Base-by-base conservation (phyloP, 2,329 filamentous ascomycete species). In the Hypoxylon sp. region DNA sequence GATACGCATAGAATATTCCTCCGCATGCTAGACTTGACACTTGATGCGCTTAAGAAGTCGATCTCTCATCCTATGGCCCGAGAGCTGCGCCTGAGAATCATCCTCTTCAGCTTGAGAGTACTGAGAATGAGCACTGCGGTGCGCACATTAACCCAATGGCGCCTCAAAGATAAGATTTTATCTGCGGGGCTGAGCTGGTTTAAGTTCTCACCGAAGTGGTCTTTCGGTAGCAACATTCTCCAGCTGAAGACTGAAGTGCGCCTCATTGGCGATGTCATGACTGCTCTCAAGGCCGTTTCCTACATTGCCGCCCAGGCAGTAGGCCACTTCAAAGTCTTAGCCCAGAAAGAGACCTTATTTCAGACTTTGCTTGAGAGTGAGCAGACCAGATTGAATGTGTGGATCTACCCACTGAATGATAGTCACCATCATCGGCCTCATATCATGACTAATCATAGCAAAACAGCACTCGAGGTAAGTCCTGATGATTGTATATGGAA, bases 161-260 rank as follows among this genome's bases (percentile, higher is more conserved):
- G 90, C 62, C 81, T 98, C 37, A 97, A 97, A 76, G 94, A 98
- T 73, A 89, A 92, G 68, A 89, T 97, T 53, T 78, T 99, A 37
- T 94, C 93, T 5, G 93, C 93, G 28, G 94, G 88, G 13, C 81
- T 99, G 30, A 88, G 86, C 64, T 99, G 96, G 96, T 99, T 99
- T 78, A 87, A 84, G 39, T 87, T 89, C 68, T 82, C 92, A 5
- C 92, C 94, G 13, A 87, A 89, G 69, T 99, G 95, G 94, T 97
- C 95, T 0, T 98, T 95, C 77, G 95, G 95, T 59, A 95, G 94
- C 71, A 99, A 97, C 74, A 87, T 92, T 50, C 80, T 99, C 15
- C 95, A 99, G 75, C 83, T 98, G 53, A 98, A 97, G 80, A 94
- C 96, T 0, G 95, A 99, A 78, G 87, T 93, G 32, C 90, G 91